Evolutionary conservation across 148 eudicot species (phyloP).

Genomic region (Beta vulgaris): DNA sequence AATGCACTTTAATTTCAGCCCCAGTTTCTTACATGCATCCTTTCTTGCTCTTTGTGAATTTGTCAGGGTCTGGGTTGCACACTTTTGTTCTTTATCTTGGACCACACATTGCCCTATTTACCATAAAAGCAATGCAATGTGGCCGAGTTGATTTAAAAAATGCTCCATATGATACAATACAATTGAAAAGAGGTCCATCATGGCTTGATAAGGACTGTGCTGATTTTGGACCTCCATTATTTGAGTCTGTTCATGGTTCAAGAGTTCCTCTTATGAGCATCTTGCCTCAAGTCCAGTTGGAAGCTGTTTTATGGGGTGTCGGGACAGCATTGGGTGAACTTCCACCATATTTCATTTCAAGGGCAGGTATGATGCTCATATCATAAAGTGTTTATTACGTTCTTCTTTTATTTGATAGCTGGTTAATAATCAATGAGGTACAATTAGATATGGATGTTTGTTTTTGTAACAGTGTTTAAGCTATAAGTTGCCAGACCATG

Average conservation of each 20-base stretch:
- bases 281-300: constrained; percentile 88
- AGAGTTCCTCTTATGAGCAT: constrained; percentile 84
- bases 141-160: constrained; percentile 93
- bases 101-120: constrained; percentile 93
- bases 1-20: background rate
- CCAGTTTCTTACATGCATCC: background rate
- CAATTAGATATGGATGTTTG: background rate
- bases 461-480: background rate
- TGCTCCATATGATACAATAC: constrained; percentile 94
- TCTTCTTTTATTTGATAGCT: background rate
- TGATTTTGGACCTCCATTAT: constrained; percentile 76
- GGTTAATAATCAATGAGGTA: background rate
- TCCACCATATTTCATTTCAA: constrained; percentile 96
- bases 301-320: constrained; percentile 89
- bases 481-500: background rate
- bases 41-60: constrained; percentile 14
- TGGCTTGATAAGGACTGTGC: constrained; percentile 93
- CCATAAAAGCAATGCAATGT: constrained; percentile 90
- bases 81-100: constrained; percentile 96
- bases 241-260: constrained; percentile 48
- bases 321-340: constrained; percentile 99
- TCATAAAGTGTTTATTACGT: background rate
- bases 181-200: constrained; percentile 74
- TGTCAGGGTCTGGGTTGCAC: constrained; percentile 91
- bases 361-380: constrained; percentile 57